These are phyloP conservation scores for Phyllosticta paracitricarpa DNA, from an alignment of 2,329 filamentous ascomycete genomes.

Conservation along the genomic window DNA sequence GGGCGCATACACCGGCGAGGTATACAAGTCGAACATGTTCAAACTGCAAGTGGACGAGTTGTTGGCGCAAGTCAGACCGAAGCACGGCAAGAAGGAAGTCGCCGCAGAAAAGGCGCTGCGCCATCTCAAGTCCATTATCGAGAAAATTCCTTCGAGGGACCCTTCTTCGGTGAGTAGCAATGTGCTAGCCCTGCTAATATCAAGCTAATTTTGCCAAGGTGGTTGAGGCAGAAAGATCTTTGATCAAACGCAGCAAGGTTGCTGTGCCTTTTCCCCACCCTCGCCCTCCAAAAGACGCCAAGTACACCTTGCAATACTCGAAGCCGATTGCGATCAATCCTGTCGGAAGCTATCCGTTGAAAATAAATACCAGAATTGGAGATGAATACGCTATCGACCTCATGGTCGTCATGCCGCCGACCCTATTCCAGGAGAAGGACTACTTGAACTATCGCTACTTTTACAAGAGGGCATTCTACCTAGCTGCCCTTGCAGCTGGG, in stretches of 20 bases:
- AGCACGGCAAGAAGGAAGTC: conserved; percentile 47
- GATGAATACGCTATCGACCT: conserved; percentile 60
- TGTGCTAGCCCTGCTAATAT: background rate
- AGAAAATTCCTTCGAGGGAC: conserved; percentile 43
- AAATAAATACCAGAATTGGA: conserved; percentile 60
- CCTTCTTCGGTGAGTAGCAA: conserved; percentile 32
- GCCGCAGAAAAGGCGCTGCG: conserved; percentile 45
- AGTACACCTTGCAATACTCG: conserved; percentile 71
- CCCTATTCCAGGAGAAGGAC: conserved; percentile 86
- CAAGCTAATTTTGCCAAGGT: conserved; percentile 42
- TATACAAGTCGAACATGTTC: conserved; percentile 58
- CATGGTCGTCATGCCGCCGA: conserved; percentile 70
- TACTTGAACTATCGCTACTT: conserved; percentile 90
- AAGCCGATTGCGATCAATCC: conserved; percentile 74
- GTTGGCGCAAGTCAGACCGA: conserved; percentile 45
- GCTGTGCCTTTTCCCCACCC: conserved; percentile 80
- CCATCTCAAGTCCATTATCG: conserved; percentile 46
- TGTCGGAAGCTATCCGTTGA: conserved; percentile 75
- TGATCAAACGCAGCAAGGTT: conserved; percentile 57
- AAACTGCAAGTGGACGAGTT: conserved; percentile 59
- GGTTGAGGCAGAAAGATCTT: conserved; percentile 55
- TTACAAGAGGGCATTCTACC: conserved; percentile 85
- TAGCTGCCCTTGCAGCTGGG: conserved; percentile 67
- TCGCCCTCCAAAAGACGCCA: conserved; percentile 61
- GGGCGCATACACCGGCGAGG: conserved; percentile 39